These are phyloP conservation scores for Aspergillus flavus DNA, from an alignment of 2,329 filamentous ascomycete species.

Conservation along the genomic window DNA sequence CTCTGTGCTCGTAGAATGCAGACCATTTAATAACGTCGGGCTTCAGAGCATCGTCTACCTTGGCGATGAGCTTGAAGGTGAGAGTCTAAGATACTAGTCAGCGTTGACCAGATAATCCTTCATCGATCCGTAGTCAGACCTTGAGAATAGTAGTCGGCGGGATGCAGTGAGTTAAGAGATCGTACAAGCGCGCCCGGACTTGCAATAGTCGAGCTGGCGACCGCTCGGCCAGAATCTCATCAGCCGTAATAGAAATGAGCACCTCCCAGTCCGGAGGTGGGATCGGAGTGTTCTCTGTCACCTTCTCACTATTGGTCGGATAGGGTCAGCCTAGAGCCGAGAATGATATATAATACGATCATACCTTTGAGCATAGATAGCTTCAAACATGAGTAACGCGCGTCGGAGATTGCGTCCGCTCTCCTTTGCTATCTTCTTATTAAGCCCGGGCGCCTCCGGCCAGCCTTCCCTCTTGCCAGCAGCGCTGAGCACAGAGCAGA, in stretches of 20 bases:
- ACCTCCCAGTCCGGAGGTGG: conserved; percentile 97
- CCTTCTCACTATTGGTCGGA: conserved; percentile 69
- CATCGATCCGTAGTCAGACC: conserved; percentile 37
- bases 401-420: conserved; percentile 88
- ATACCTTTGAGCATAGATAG: conserved; percentile 95
- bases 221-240: conserved; percentile 89
- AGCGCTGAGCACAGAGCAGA: conserved; percentile 70
- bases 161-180: conserved; percentile 95
- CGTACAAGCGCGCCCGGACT: conserved; percentile 92
- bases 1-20: conserved; percentile 94
- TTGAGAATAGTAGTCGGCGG: conserved; percentile 92
- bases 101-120: background rate
- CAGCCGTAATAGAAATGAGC: conserved; percentile 83
- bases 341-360: conserved; percentile 30
- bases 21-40: conserved; percentile 93
- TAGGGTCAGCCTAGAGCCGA: background rate
- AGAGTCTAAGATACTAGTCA: conserved; percentile 60
- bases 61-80: conserved; percentile 86
- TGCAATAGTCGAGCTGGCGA: conserved; percentile 86
- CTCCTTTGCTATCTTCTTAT: conserved; percentile 83
- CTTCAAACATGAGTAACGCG: conserved; percentile 94
- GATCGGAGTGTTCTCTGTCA: conserved; percentile 83
- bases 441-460: conserved; percentile 73
- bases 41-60: conserved; percentile 87
- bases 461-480: conserved; percentile 82